Evolutionary conservation across 176 grass and related monocot species (phyloP).

Genomic region (Phoenix roebelenii): DNA sequence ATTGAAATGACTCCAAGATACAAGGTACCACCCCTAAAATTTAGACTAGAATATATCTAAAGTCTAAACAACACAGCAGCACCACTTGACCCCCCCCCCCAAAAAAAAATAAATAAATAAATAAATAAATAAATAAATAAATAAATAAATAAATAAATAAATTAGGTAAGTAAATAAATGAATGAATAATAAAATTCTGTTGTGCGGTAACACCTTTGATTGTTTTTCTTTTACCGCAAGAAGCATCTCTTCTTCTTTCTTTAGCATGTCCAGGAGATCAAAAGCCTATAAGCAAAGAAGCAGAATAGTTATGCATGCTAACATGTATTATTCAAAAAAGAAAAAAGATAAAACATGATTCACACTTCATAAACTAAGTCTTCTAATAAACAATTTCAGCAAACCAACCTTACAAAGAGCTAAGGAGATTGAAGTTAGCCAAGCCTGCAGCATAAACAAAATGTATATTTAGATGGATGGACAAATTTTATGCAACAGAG

Average conservation of each 20-base stretch:
- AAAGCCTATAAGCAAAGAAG: constrained; percentile 35
- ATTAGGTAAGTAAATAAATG: too few relatives aligned
- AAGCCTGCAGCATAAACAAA: constrained; percentile 46
- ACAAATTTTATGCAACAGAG: background rate
- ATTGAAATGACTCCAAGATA: too few relatives aligned
- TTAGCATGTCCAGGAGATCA: constrained; percentile 91
- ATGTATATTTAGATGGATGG: constrained; percentile 1
- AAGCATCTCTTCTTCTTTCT: constrained; percentile 87
- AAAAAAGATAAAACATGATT: background rate
- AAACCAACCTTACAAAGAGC: constrained; percentile 69
- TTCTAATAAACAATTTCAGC: too few relatives aligned
- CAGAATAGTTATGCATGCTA: background rate
- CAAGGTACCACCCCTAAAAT: too few relatives aligned
- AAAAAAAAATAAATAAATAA: too few relatives aligned
- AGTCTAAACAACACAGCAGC: too few relatives aligned
- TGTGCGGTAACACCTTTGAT: constrained; percentile 36
- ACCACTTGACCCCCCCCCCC: too few relatives aligned
- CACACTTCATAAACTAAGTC: background rate
- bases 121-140: background rate
- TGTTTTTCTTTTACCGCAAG: constrained; percentile 61
- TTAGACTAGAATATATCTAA: too few relatives aligned
- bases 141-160: background rate
- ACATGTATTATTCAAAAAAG: constrained; percentile 1
- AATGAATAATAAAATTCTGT: background rate
- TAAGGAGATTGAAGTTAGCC: constrained; percentile 56